Percentiles rank a stretch among this genome's conserved stretches.
phyloP scores from a whole-genome alignment of 768 basidiomycete genomes.

The Cystobasidium onofrii region DNA sequence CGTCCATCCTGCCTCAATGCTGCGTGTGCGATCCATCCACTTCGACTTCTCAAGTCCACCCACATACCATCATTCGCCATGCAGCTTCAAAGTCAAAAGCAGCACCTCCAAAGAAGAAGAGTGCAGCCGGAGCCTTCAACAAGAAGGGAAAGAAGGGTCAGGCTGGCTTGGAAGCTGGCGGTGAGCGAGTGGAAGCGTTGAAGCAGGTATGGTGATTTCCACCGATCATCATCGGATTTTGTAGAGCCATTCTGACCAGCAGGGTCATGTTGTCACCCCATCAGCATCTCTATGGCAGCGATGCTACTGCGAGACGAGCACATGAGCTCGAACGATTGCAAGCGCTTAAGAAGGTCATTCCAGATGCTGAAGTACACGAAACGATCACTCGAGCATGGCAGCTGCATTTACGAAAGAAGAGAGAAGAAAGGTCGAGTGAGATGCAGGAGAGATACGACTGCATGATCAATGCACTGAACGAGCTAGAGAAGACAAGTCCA shows the following conservation, averaged over 20 bases:
- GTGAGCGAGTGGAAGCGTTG: background rate
- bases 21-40: background rate
- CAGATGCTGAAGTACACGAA: conserved; percentile 21
- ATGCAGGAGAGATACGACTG: conserved; percentile 5
- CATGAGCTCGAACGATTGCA: conserved; percentile 7
- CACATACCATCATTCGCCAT: background rate
- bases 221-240: background rate
- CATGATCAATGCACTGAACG: background rate
- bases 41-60: background rate
- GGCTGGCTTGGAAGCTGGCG: background rate
- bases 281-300: conserved; percentile 22
- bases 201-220: background rate
- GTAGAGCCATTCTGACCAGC: no score
- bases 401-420: background rate
- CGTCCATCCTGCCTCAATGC: background rate
- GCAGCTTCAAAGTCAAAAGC: conserved; percentile 4
- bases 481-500: conserved; percentile 1
- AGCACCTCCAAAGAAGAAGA: conserved; percentile 10
- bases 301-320: background rate
- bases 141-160: background rate
- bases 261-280: no score
- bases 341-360: conserved; percentile 4
- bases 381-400: conserved; percentile 23
- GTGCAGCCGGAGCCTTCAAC: background rate
- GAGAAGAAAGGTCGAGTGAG: background rate